Evolutionary conservation across 1,284 basidiomycete species (phyloP).

Genomic region (Lentinus polychrous): DNA sequence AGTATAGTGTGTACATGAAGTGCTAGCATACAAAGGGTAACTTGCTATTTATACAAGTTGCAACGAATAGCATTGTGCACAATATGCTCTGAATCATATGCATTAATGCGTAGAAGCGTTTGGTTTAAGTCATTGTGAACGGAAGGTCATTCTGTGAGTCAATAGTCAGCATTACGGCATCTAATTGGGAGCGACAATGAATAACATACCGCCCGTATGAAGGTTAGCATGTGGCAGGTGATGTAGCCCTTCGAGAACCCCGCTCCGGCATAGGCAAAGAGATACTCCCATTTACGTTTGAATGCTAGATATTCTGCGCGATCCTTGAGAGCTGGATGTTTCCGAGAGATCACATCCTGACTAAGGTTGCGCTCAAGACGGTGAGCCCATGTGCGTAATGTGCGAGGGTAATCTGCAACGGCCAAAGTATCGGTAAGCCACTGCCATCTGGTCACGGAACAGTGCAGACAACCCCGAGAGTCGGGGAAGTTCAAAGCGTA

Average conservation of each 20-base stretch:
- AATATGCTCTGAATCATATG: too few species aligned
- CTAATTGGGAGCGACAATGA: neutral
- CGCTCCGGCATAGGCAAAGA: slow-evolving; percentile 70
- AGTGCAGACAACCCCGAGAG: neutral
- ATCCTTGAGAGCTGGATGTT: slow-evolving; percentile 51
- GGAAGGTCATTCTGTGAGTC: neutral
- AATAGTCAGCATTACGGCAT: neutral
- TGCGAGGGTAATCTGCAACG: slow-evolving; percentile 72
- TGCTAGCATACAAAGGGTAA: too few species aligned
- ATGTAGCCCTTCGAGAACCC: slow-evolving; percentile 73
- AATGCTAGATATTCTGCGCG: slow-evolving; percentile 51
- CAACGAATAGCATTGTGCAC: too few species aligned
- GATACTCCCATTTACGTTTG: slow-evolving; percentile 72
- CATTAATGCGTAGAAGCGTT: too few species aligned
- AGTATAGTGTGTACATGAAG: too few species aligned
- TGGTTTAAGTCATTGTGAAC: neutral
- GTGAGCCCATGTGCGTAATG: slow-evolving; percentile 82
- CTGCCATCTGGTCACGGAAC: neutral
- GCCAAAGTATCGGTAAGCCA: neutral
- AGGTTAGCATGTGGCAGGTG: slow-evolving; percentile 65
- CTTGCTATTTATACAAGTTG: too few species aligned
- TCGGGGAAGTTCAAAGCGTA: neutral
- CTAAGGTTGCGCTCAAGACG: slow-evolving; percentile 61
- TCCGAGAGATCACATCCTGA: slow-evolving; percentile 47
- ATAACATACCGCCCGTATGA: slow-evolving; percentile 24